These are phyloP conservation scores for Raphanus raphanistrum DNA, from an alignment of 345 rosid species.

Conservation along the genomic window DNA sequence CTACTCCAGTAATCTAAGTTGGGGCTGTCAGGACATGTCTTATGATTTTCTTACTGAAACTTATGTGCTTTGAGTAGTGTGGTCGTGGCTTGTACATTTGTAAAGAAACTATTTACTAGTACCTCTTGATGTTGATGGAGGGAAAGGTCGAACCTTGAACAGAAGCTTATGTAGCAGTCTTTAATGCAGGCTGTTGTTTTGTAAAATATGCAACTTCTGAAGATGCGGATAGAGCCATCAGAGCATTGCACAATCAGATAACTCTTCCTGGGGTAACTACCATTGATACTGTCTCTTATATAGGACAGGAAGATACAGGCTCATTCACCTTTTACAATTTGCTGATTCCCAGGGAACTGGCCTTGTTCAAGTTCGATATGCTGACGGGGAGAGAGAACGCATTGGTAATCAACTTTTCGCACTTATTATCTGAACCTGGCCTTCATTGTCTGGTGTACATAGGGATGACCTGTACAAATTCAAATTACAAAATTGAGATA, in stretches of 20 bases:
- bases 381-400: conserved; percentile 98
- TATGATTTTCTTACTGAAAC: neutral
- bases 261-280: conserved; percentile 89
- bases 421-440: conserved; percentile 10
- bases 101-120: conserved; percentile 21
- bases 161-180: conserved; percentile 46
- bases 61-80: conserved; percentile 12
- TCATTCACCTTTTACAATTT: conserved; percentile 21
- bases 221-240: conserved; percentile 96
- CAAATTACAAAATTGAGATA: conserved; percentile 14
- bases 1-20: conserved; percentile 25
- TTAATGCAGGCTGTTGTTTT: conserved; percentile 96
- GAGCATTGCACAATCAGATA: conserved; percentile 89
- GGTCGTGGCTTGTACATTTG: conserved; percentile 20
- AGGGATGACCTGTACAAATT: conserved; percentile 11
- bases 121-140: conserved; percentile 22
- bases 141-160: conserved; percentile 35
- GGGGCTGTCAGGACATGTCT: conserved; percentile 22
- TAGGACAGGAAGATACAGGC: conserved; percentile 7
- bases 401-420: conserved; percentile 60
- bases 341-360: conserved; percentile 72
- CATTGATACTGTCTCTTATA: conserved; percentile 13
- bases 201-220: conserved; percentile 87
- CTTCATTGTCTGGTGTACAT: conserved; percentile 15
- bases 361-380: conserved; percentile 97